Evolutionary conservation across 2,329 filamentous ascomycete species (phyloP).

Genomic region (Epichloe sibirici): DNA sequence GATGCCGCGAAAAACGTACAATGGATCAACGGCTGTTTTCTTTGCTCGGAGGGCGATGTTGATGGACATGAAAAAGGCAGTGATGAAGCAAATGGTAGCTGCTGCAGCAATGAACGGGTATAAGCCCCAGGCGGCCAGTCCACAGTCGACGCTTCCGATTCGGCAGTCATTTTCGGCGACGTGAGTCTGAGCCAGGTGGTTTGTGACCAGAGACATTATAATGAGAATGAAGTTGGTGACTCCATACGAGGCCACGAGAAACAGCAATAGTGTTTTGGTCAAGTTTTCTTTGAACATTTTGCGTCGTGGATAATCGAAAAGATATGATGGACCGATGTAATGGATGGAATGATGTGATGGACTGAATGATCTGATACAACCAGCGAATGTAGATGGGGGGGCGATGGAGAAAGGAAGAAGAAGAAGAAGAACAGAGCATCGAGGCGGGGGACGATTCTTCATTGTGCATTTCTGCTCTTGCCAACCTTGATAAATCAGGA

Average conservation of each 20-base stretch:
- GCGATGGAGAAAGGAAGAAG: neutral
- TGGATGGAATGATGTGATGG: neutral
- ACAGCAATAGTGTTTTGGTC: slow-evolving; percentile 7
- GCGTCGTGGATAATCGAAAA: neutral
- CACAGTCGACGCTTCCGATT: neutral
- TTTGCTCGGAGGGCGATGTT: slow-evolving; percentile 5
- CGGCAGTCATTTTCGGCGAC: neutral
- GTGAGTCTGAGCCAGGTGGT: neutral
- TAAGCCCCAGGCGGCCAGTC: slow-evolving; percentile 6
- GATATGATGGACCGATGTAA: neutral
- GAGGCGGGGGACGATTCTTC: too few relatives aligned
- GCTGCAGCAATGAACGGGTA: slow-evolving; percentile 11
- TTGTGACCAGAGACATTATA: slow-evolving; percentile 9
- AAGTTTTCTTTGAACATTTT: neutral
- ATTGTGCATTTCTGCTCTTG: too few relatives aligned
- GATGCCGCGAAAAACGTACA: slow-evolving; percentile 15
- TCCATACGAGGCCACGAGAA: slow-evolving; percentile 11
- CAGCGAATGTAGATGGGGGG: too few relatives aligned
- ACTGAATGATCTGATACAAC: neutral
- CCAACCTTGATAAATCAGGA: too few relatives aligned
- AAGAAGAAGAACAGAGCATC: neutral
- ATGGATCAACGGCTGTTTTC: slow-evolving; percentile 3
- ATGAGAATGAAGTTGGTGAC: slow-evolving; percentile 12
- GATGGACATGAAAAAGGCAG: slow-evolving; percentile 8
- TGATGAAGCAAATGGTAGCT: slow-evolving; percentile 8